phyloP scores from a whole-genome alignment of 495 filamentous ascomycete genomes.

The Neurospora pannonica region DNA sequence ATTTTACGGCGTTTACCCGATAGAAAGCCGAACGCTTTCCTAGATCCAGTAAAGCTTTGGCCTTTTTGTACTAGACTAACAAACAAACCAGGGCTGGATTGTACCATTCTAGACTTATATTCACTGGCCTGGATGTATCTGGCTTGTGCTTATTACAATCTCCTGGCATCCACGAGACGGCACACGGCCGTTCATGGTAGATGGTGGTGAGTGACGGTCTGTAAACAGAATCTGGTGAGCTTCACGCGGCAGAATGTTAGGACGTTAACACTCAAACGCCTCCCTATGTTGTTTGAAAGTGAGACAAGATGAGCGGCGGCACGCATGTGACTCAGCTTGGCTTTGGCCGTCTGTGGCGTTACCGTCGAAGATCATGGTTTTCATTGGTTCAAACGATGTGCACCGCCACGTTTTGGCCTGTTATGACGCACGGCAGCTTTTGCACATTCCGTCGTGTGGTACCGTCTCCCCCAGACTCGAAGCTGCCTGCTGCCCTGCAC shows the following conservation, averaged over 20 bases:
- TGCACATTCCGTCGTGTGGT: background rate
- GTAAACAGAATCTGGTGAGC: background rate
- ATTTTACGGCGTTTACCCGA: too few relatives aligned
- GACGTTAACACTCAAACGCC: background rate
- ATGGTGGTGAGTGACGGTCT: background rate
- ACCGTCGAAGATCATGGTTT: background rate
- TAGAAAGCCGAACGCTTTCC: too few relatives aligned
- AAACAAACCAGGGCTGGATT: too few relatives aligned
- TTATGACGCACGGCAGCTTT: slow-evolving; percentile 28
- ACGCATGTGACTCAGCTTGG: background rate
- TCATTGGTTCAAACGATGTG: background rate
- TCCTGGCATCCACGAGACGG: background rate
- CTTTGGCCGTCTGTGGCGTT: background rate
- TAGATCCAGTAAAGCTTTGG: too few relatives aligned
- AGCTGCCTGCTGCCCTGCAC: background rate
- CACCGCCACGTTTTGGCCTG: slow-evolving; percentile 17
- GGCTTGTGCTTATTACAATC: background rate
- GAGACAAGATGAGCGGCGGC: background rate
- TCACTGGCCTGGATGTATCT: background rate
- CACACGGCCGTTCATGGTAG: background rate
- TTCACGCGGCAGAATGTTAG: background rate
- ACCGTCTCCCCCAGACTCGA: background rate
- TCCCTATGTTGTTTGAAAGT: background rate
- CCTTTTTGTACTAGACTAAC: too few relatives aligned
- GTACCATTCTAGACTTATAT: background rate